Evolutionary conservation across 2,329 filamentous ascomycete genomes (phyloP), one percentile per base, ranked within the genome.

Genomic region (Myriangium duriaei): DNA sequence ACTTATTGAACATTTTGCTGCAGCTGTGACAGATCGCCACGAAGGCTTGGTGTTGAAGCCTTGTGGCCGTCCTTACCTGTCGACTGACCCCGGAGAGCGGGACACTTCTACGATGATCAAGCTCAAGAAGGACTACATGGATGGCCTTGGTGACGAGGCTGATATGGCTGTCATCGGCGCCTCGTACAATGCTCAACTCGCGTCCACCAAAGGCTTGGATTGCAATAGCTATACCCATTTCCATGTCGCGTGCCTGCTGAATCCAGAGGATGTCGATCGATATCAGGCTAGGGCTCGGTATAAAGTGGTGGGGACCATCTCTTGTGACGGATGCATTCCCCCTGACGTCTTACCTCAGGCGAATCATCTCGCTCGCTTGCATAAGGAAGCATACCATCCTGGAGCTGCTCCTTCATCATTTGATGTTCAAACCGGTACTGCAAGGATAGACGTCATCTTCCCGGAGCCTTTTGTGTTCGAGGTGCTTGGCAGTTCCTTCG

Each of bases 1-100:
- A 34, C 61, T 92, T 4, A 67, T 74, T 21, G 62, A 71, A 4
- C 68, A 69, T 2, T 88, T 94, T 53, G 75, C 79, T 1, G 66
- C 66, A 33, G 76, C 73, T 17, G 80, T 91, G 40, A 61, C 70
- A 11, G 60, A 69, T 19, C 68, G 74, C 18, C 77, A 75, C 52
- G 87, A 95, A 61, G 87, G 87, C 0, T 65, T 91, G 11, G 76
- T 94, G 0, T 56, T 94, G 34, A 94, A 93, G 57, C 75, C 80
- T 1, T 65, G 64, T 18, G 76, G 85, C 42, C 74, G 81, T 15
- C 76, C 85, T 0, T 94, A 93, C 52, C 82, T 93, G 45, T 49
- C 60, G 4, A 42, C 54, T 4, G 47, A 44, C 10, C 30, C 38
- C 13, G 31, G 36, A 11, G 36, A 39, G 19, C 10, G n/a, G 4